Conservation (phyloP, 345 rosid genomes). For the Gossypium raimondii region DNA sequence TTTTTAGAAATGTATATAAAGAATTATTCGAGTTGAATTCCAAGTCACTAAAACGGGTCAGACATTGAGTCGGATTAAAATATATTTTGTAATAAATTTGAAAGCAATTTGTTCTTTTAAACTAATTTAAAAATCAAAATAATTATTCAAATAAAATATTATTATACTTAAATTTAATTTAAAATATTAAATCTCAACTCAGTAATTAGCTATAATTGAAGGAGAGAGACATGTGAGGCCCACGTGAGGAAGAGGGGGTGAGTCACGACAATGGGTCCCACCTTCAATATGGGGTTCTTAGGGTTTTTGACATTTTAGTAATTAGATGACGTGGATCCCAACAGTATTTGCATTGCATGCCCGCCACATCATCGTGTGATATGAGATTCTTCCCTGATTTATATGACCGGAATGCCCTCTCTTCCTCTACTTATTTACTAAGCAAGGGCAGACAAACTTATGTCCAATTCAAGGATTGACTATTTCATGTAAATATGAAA, state of each 20-base stretch:
- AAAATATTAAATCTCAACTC: no score
- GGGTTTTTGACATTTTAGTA: no score
- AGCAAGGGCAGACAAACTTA: not conserved
- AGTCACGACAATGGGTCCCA: not conserved
- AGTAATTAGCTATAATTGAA: no score
- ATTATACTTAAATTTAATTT: no score
- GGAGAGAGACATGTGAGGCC: not conserved
- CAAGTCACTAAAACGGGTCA: accelerated
- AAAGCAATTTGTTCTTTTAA: no score
- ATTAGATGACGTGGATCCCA: not conserved
- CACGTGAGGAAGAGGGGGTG: not conserved
- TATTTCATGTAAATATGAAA: not conserved
- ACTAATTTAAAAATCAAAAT: no score
- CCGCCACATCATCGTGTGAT: not conserved
- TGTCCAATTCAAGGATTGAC: not conserved
- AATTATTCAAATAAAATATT: no score
- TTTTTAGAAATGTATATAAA: no score
- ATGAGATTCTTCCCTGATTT: not conserved
- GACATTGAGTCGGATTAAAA: no score
- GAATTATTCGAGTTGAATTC: accelerated
- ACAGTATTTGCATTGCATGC: not conserved
- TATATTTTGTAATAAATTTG: no score
- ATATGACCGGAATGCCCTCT: not conserved
- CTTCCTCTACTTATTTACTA: not conserved
- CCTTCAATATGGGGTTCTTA: no score